These are phyloP conservation scores for Inga laurina DNA, from an alignment of 306 rosid species.

Conservation along the genomic window DNA sequence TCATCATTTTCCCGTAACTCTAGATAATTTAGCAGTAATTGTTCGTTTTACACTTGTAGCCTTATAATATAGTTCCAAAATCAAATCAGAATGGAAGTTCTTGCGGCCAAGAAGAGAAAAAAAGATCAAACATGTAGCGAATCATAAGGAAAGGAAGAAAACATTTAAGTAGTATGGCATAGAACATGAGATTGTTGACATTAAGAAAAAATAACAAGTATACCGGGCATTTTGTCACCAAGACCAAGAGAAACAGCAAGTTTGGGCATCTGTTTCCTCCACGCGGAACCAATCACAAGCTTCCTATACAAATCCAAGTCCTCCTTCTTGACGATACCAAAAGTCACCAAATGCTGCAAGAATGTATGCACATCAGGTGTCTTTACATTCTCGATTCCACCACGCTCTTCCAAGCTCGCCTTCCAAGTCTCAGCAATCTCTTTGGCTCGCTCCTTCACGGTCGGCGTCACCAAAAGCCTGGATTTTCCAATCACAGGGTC, in stretches of 20 bases:
- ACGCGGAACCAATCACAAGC: slow-evolving; percentile 91
- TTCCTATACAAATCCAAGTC: slow-evolving; percentile 77
- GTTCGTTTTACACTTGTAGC: background rate
- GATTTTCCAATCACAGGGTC: slow-evolving; percentile 86
- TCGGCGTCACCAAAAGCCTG: slow-evolving; percentile 81
- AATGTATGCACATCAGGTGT: slow-evolving; percentile 95
- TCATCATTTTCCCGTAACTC: background rate
- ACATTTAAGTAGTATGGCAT: background rate
- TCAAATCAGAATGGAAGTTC: background rate
- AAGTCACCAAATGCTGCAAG: slow-evolving; percentile 96
- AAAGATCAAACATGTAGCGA: background rate
- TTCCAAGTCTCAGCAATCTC: slow-evolving; percentile 93
- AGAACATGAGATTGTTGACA: background rate
- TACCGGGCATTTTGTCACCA: slow-evolving; percentile 89
- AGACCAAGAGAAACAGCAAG: slow-evolving; percentile 95
- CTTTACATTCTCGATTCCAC: slow-evolving; percentile 87
- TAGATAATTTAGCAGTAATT: background rate
- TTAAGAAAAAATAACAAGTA: background rate
- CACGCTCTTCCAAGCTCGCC: slow-evolving; percentile 84
- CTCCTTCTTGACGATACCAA: slow-evolving; percentile 76
- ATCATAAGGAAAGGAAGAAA: background rate
- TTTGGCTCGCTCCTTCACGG: slow-evolving; percentile 66
- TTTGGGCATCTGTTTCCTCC: slow-evolving; percentile 99
- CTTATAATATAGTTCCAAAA: background rate
- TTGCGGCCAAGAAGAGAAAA: background rate